A percentile compares a stretch with the other conserved stretches of the same genome.
These are phyloP conservation scores for Lippia alba DNA, from an alignment of 305 asterid species.

Conservation along the genomic window DNA sequence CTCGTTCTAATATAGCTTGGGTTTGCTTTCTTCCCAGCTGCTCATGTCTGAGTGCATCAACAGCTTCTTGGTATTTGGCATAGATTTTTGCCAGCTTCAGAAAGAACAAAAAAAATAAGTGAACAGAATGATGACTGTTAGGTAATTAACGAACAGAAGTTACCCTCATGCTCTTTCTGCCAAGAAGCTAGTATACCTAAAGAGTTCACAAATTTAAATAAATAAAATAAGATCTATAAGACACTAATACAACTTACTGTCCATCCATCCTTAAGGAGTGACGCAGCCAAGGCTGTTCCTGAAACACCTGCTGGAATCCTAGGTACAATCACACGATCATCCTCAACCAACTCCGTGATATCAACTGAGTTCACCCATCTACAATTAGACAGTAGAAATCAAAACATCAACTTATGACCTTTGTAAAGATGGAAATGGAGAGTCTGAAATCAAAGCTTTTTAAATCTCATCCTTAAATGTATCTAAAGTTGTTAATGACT, in stretches of 20 bases:
- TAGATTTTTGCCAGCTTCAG: slow-evolving; percentile 84
- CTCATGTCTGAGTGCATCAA: slow-evolving; percentile 90
- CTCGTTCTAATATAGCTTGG: slow-evolving; percentile 89
- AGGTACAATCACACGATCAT: slow-evolving; percentile 76
- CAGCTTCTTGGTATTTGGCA: slow-evolving; percentile 90
- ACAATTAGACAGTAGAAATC: slow-evolving; percentile 2
- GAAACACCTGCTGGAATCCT: slow-evolving; percentile 83
- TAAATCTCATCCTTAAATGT: slow-evolving; percentile 25
- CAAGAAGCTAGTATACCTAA: not conserved
- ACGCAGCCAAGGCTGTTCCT: slow-evolving; percentile 95
- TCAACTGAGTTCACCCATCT: slow-evolving; percentile 54
- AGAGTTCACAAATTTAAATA: slow-evolving; percentile 10
- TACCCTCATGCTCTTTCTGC: slow-evolving; percentile 5
- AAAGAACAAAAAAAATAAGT: slow-evolving; percentile 23
- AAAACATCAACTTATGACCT: not conserved
- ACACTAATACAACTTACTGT: slow-evolving; percentile 57
- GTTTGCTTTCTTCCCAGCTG: slow-evolving; percentile 91
- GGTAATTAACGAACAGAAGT: slow-evolving; percentile 7
- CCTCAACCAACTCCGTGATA: slow-evolving; percentile 49
- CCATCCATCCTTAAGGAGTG: slow-evolving; percentile 99
- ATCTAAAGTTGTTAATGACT: slow-evolving; percentile 41
- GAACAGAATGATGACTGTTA: not conserved
- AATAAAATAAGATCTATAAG: slow-evolving; percentile 8
- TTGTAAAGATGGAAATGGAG: slow-evolving; percentile 4
- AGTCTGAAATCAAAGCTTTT: slow-evolving; percentile 6